A percentile compares a stretch with the other conserved stretches of the same genome.
Evolutionary conservation across 228 moss, liverwort and hornwort species (phyloP).

Genomic region (Sphagnum fallax): DNA sequence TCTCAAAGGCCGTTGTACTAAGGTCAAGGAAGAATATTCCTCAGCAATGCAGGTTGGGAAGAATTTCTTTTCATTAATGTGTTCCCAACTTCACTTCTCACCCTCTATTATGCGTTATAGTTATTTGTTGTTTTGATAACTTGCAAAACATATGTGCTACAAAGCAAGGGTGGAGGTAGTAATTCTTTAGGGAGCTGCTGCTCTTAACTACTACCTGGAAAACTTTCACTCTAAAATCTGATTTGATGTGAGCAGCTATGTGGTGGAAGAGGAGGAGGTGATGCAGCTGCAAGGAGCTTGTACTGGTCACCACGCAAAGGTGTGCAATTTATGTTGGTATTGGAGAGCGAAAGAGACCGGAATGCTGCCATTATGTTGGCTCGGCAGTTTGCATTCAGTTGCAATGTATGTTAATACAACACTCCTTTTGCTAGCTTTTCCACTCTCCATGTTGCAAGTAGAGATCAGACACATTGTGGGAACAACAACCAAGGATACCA

Average conservation of each 20-base stretch:
- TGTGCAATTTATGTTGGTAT: constrained; percentile 47
- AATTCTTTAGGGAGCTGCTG: neutral
- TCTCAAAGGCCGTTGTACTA: constrained; percentile 39
- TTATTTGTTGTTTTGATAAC: no score
- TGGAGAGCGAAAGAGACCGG: constrained; percentile 50
- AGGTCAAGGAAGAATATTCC: constrained; percentile 65
- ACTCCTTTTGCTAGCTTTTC: neutral
- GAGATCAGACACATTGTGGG: neutral
- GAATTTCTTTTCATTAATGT: neutral
- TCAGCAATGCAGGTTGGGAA: constrained; percentile 57
- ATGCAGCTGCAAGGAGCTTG: constrained; percentile 42
- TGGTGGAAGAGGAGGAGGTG: constrained; percentile 57
- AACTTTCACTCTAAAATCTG: neutral
- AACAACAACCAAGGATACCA: neutral
- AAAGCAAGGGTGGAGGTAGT: no score
- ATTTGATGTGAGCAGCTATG: constrained; percentile 29
- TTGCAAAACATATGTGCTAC: no score
- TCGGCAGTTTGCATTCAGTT: constrained; percentile 40
- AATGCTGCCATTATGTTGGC: constrained; percentile 58
- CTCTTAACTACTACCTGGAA: neutral
- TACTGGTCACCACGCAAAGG: constrained; percentile 47
- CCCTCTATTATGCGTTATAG: no score
- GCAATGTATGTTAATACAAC: constrained; percentile 19
- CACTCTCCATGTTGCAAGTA: neutral
- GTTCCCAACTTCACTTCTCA: neutral